Base-by-base conservation (phyloP, 352 stramenopile genomes). In the Phytophthora tubulina region DNA sequence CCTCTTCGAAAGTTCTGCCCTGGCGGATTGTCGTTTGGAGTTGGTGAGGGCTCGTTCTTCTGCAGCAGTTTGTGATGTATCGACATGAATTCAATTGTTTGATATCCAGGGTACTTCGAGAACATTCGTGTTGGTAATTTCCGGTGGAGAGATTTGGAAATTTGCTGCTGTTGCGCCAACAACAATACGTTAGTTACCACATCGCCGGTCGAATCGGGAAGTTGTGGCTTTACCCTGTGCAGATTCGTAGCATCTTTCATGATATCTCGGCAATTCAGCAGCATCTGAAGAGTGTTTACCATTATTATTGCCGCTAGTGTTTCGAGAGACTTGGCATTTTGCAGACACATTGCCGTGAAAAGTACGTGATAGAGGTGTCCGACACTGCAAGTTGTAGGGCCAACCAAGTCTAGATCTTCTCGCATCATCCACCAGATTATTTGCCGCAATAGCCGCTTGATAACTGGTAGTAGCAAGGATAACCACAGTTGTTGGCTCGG, bases 361-460 rank as follows among this genome's bases (percentile, higher is more conserved):
- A 85, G 67, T 0, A 76, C 56, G 55, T 85, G 80, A 50, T 82
- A 85, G 10, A 80, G 48, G 38, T 85, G 77, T 0, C 56, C 44
- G 32, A 67, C 66, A 4, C 60, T 69, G 35, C 49, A 58, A 30
- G 48, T 71, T 38, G 56, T 62, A 39, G 71, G 53, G 0, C 53
- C 44, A 0, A 72, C 49, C 1, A 79, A 41, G 42, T 87, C 77
- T 5, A 72, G 53, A 35, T 79, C 50, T 6, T 51, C 27, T 30
- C 58, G 60, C 11, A 59, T 13, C 0, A 76, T 53, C 3, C 62
- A 48, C 38, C 65, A 65, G 10, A 76, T 58, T 6, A 67, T 52
- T n/a, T 56, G 59, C 3, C 49, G 35, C 10, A 85, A 56, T 1
- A 67, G 21, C 11, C 42, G 51, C 42, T 87, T 87, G 51, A 85